phyloP scores from a whole-genome alignment of 345 rosid genomes.

The Adansonia digitata region DNA sequence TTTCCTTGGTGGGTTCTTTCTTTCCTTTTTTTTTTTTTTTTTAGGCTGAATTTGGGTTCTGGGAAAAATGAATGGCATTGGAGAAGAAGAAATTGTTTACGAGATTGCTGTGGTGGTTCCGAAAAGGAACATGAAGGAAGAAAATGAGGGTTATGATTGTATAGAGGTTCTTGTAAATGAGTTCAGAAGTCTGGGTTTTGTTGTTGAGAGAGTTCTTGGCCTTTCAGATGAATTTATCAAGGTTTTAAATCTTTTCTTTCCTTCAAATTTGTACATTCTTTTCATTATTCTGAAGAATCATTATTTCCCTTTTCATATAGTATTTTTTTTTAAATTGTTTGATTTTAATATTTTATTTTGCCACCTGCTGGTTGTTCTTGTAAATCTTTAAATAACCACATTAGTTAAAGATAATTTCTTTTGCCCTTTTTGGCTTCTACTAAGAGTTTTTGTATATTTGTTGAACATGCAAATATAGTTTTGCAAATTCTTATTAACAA shows the following conservation, averaged over 20 bases:
- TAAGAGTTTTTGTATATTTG: background rate
- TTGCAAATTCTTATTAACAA: background rate
- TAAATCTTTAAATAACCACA: background rate
- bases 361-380: background rate
- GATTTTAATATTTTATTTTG: background rate
- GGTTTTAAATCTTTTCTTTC: slow-evolving; percentile 26
- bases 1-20: slow-evolving; percentile 8
- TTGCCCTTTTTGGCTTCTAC: background rate
- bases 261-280: slow-evolving; percentile 2
- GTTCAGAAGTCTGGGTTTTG: slow-evolving; percentile 54
- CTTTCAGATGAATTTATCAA: slow-evolving; percentile 70
- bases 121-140: slow-evolving; percentile 35
- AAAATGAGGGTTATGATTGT: slow-evolving; percentile 42
- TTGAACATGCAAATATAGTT: background rate
- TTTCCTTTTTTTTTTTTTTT: too few relatives aligned
- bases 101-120: slow-evolving; percentile 81
- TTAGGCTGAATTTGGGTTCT: slow-evolving; percentile 20
- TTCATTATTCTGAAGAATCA: background rate
- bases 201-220: slow-evolving; percentile 58
- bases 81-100: slow-evolving; percentile 40
- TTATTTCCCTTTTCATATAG: background rate
- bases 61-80: slow-evolving; percentile 47
- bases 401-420: too few relatives aligned
- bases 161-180: slow-evolving; percentile 62
- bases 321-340: background rate